Base-by-base conservation (phyloP, 495 filamentous ascomycete species). In the Penicillium egyptiacum region DNA sequence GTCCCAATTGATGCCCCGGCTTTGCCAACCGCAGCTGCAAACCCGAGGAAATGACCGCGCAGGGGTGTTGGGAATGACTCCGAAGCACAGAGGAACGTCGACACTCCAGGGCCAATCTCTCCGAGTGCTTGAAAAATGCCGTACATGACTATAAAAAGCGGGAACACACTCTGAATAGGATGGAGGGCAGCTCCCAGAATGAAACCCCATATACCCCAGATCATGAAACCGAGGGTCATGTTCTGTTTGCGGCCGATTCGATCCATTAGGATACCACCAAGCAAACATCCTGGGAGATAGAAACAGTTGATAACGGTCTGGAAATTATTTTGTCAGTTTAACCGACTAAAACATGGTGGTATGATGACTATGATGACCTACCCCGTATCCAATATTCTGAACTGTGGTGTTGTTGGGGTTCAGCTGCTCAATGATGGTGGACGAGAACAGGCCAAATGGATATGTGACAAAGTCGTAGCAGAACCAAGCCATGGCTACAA, bases 11-110 rank as follows among this genome's bases (percentile, higher is more conserved):
- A 75, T 0, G 77, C 78, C 7, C 80, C 80, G 0, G 77, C 77
- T 50, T 81, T 83, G 5, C 76, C 75, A 16, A 77, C 61, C 0
- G 78, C 79, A 2, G 78, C 78, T 2, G 74, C 77, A 50, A 80
- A 66, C 3, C 78, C 78, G 3, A 79, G 63, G 44, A 76, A 80
- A 45, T 81, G 76, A 4, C 80, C 79, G 10, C 80, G 74, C 0
- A 81, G 59, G 1, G 79, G 74, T 0, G 79, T 83, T 1, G 79
- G 78, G 55, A 83, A 81, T 1, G 73, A 78, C 43, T 83, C 78
- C 0, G 74, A 69, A 5, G 70, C 69, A 35, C 69, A 75, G 23
- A 78, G 67, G 53, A 80, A 78, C 17, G 70, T 78, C 3, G 73
- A 67, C 14, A 75, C 77, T 0, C 77, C 79, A 3, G 79, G 79